Evolutionary conservation across 352 stramenopile species (phyloP), one percentile per base, ranked within the genome.

Genomic region (Thalassiosira ordinaria): DNA sequence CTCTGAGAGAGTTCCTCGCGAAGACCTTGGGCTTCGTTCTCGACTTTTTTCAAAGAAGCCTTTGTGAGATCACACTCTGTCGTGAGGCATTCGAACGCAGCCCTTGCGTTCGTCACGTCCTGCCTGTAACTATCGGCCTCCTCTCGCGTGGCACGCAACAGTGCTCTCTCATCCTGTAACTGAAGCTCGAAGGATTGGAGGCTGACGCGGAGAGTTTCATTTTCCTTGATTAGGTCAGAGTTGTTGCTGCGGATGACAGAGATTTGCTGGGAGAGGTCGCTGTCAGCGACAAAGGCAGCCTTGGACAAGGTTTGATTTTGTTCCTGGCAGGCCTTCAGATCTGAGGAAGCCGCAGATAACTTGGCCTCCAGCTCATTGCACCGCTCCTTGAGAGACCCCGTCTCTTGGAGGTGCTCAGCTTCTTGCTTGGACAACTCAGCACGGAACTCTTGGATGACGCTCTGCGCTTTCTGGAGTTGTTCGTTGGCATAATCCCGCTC

Each of bases 201-300:
- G 16, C 68, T 53, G 13, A 79, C 31, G 8, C 67, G 72, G 33
- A 86, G 72, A 0, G 16, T 68, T 52, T 86, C 78, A 31, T 86
- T 86, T 64, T 85, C 78, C 6, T 74, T 71, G n/a, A 80, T 60
- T n/a, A 80, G 60, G 31, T 81, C 78, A 1, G 70, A 41, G 33
- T 76, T 86, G 37, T 81, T 78, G 13, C 61, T 49, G 5, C 49
- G 26, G 9, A 81, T 26, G 18, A 74, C 71, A 79, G 78, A 76
- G 0, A 86, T 41, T 52, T 81, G 57, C 14, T 71, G 57, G 7
- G 53, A 65, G 2, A 57, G 22, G 22, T 56, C 76, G 33, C 62
- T 76, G 27, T 67, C 39, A 3, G 35, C 18, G 16, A 20, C 16
- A 41, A 27, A 31, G 18, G 47, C 41, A 49, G 24, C 33, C 27